Percentiles rank a stretch among this genome's conserved stretches.
Conservation (phyloP, 805 yeast genomes). For the Phaffomyces antillensis region DNA sequence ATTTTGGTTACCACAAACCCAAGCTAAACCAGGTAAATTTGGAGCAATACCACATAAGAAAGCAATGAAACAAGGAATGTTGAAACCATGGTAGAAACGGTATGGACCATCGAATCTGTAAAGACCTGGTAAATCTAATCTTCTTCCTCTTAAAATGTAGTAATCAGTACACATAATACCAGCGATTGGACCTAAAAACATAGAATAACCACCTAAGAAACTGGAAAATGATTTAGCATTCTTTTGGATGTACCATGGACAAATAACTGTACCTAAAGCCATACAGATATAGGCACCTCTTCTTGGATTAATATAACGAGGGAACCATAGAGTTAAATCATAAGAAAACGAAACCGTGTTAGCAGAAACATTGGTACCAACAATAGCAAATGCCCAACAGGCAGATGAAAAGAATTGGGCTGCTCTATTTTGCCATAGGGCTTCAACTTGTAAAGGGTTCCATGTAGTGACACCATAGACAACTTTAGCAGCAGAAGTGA, state of each 20-base stretch:
- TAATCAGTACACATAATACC: slow-evolving; percentile 57
- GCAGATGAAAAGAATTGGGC: slow-evolving; percentile 18
- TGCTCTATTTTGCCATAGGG: slow-evolving; percentile 25
- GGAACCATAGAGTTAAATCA: slow-evolving; percentile 49
- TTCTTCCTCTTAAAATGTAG: slow-evolving; percentile 64
- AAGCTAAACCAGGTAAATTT: slow-evolving; percentile 32
- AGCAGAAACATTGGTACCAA: slow-evolving; percentile 69
- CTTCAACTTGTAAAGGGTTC: slow-evolving; percentile 36
- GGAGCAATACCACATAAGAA: slow-evolving; percentile 35
- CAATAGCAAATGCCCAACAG: slow-evolving; percentile 20
- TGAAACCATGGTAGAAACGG: slow-evolving; percentile 62
- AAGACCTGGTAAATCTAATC: slow-evolving; percentile 52
- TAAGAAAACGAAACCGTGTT: slow-evolving; percentile 57
- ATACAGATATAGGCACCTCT: slow-evolving; percentile 67
- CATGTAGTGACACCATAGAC: slow-evolving; percentile 34
- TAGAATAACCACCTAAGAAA: slow-evolving; percentile 69
- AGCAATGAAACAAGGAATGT: slow-evolving; percentile 76
- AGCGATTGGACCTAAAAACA: slow-evolving; percentile 72
- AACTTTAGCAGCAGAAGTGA: slow-evolving; percentile 30
- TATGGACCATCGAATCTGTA: slow-evolving; percentile 39
- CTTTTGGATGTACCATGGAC: slow-evolving; percentile 64
- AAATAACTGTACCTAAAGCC: slow-evolving; percentile 53
- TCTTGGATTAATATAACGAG: slow-evolving; percentile 50
- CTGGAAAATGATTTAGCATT: slow-evolving; percentile 62
- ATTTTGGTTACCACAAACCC: slow-evolving; percentile 50